A percentile compares a stretch with the other conserved stretches of the same genome.
These are phyloP conservation scores for Miscanthus lutarioriparius DNA, from an alignment of 176 grass and related monocot species.

Conservation along the genomic window DNA sequence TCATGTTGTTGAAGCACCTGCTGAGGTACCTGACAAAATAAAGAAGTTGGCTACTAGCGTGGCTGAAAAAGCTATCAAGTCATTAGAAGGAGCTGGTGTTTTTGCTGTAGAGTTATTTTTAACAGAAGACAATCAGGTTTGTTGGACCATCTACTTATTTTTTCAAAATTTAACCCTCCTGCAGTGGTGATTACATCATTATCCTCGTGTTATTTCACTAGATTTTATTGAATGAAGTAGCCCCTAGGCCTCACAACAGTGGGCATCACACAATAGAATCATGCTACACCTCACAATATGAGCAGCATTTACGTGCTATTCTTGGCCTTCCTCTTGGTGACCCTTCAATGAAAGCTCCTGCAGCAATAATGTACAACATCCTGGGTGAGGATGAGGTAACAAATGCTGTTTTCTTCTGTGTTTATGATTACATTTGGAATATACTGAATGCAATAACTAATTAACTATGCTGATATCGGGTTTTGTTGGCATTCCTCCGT, in stretches of 20 bases:
- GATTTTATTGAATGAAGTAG: constrained; percentile 93
- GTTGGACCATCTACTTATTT: not conserved
- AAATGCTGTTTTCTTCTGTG: not conserved
- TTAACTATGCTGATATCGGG: constrained; percentile 2
- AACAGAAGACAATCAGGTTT: constrained; percentile 85
- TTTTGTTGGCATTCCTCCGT: not conserved
- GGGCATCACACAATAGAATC: constrained; percentile 95
- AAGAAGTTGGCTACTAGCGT: constrained; percentile 65
- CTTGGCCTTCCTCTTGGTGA: constrained; percentile 92
- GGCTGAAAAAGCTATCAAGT: constrained; percentile 72
- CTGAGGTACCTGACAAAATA: constrained; percentile 62
- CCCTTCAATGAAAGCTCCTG: constrained; percentile 77
- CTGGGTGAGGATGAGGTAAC: constrained; percentile 84
- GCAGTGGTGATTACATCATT: constrained; percentile 12
- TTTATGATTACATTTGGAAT: constrained; percentile 14
- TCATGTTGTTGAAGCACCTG: constrained; percentile 90
- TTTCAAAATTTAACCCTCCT: not conserved
- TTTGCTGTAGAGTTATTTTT: constrained; percentile 96
- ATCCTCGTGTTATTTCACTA: constrained; percentile 26
- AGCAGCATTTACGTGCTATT: constrained; percentile 93
- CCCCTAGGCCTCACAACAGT: constrained; percentile 95
- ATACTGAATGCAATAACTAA: constrained; percentile 20
- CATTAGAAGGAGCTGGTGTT: constrained; percentile 86
- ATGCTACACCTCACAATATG: constrained; percentile 95
- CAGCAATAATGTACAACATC: constrained; percentile 97